Conservation (phyloP, 306 rosid genomes). For the Trifolium dubium region DNA sequence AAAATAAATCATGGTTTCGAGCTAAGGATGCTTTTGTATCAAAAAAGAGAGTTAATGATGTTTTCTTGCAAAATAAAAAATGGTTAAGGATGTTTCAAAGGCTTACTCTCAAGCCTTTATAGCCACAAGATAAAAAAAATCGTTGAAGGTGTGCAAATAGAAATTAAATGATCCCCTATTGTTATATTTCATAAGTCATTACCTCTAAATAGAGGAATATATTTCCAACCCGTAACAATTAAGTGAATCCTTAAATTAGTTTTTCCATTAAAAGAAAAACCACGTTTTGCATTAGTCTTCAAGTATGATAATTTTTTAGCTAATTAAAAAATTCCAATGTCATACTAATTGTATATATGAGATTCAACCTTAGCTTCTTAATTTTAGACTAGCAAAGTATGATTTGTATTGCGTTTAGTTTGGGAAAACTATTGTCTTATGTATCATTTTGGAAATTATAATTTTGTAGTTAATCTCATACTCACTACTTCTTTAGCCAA, state of each 20-base stretch:
- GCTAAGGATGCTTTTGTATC: not conserved
- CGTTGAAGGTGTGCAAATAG: conserved; percentile 36
- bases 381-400: conserved; percentile 27
- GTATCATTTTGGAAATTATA: conserved; percentile 27
- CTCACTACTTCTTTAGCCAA: not conserved
- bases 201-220: conserved; percentile 50
- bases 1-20: not conserved
- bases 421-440: conserved; percentile 36
- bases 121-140: conserved; percentile 35
- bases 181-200: conserved; percentile 42
- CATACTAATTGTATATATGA: not conserved
- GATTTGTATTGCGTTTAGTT: conserved; percentile 31
- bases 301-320: conserved; percentile 23
- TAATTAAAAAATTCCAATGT: conserved; percentile 19
- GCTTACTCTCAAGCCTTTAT: not conserved
- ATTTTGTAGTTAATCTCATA: conserved; percentile 5
- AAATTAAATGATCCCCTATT: conserved; percentile 27
- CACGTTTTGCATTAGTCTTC: conserved; percentile 33
- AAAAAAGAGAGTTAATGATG: not conserved
- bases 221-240: conserved; percentile 58
- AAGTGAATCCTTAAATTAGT: conserved; percentile 46
- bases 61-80: not conserved
- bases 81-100: not conserved
- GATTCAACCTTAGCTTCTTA: conserved; percentile 13
- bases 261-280: conserved; percentile 52